Base-by-base conservation (phyloP, 2,329 filamentous ascomycete species). In the Phaeomoniella chlamydospora region DNA sequence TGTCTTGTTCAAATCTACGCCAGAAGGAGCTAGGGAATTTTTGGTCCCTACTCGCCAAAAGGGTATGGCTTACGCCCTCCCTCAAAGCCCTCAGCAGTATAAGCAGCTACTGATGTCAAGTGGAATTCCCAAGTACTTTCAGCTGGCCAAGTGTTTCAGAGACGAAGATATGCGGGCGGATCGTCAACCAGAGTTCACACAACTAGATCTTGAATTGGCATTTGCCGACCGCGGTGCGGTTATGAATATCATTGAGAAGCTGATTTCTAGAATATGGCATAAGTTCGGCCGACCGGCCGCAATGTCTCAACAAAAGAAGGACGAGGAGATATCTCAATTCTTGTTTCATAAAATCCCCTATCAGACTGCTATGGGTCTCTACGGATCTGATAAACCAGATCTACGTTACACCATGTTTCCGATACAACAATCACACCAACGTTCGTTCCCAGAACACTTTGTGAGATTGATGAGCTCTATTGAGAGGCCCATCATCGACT, bases 31-130 rank as follows among this genome's bases (percentile, higher is more conserved):
- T 1, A 71, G 88, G 34, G 90, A 98, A 54, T 98, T 98, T 43
- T 57, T 98, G 4, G 88, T 98, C 3, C 90, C 90, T 0, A 93
- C 87, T 1, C 69, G 90, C 17, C 72, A 69, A 22, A 68, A 67
- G 2, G 85, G 84, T 0, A 63, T 77, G 41, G 86, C 84, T 3
- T 98, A 96, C 56, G 90, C 90, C 5, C 64, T 98, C 14, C 87
- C 87, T 0, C 92, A 98, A 55, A 96, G 88, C 45, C 90, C 90
- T 0, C 90, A 98, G 55, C 90, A 98, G 56, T 98, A 96, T 54
- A 98, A 98, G 61, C 90, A 98, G 61, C 83, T 94, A 2, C 70
- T 98, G 30, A 96, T 98, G 86, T 83, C 86, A 0, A 81, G 82
- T 41, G 88, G 88, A 0, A 71, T 94, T 9, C 62, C 68, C 1